Percentiles rank a stretch among this genome's conserved stretches.
Evolutionary conservation across 257 asterid species (phyloP).

Genomic region (Primulina huaijiensis): DNA sequence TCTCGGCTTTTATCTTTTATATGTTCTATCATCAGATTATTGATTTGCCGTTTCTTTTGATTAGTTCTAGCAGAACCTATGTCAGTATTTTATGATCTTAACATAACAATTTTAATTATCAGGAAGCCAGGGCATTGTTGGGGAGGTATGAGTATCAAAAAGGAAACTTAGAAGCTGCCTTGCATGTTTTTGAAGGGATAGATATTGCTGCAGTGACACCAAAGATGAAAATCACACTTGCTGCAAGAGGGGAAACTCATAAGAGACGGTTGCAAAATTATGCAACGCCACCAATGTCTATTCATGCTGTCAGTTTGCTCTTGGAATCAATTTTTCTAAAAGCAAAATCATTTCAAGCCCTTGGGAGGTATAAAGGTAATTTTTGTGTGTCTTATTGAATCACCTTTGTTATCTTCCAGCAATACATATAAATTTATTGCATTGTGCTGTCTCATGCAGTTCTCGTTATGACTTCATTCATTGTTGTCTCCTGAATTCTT

Average conservation of each 20-base stretch:
- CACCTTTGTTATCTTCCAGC: slow-evolving; percentile 4
- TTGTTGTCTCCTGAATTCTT: neutral
- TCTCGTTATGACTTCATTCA: slow-evolving; percentile 12
- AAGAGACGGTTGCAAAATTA: slow-evolving; percentile 51
- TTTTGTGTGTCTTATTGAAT: slow-evolving; percentile 6
- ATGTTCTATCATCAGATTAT: neutral
- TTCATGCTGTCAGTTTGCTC: slow-evolving; percentile 80
- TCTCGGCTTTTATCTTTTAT: neutral
- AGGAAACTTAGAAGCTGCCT: slow-evolving; percentile 85
- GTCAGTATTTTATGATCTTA: neutral
- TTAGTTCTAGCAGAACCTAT: neutral
- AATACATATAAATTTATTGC: neutral
- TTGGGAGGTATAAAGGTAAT: slow-evolving; percentile 83
- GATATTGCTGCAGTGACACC: slow-evolving; percentile 69
- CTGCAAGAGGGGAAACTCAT: slow-evolving; percentile 49
- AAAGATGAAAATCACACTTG: slow-evolving; percentile 67
- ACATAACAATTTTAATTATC: slow-evolving; percentile 24
- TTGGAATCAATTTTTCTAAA: slow-evolving; percentile 80
- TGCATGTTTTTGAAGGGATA: slow-evolving; percentile 92
- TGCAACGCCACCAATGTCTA: slow-evolving; percentile 67
- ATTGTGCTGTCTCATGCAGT: slow-evolving; percentile 6
- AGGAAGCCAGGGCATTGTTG: slow-evolving; percentile 96
- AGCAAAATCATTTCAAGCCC: slow-evolving; percentile 79
- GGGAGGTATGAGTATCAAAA: slow-evolving; percentile 92
- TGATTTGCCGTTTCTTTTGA: slow-evolving; percentile 3